Conservation (phyloP, 1,139 yeast species). For the Geotrichum restrictum region DNA sequence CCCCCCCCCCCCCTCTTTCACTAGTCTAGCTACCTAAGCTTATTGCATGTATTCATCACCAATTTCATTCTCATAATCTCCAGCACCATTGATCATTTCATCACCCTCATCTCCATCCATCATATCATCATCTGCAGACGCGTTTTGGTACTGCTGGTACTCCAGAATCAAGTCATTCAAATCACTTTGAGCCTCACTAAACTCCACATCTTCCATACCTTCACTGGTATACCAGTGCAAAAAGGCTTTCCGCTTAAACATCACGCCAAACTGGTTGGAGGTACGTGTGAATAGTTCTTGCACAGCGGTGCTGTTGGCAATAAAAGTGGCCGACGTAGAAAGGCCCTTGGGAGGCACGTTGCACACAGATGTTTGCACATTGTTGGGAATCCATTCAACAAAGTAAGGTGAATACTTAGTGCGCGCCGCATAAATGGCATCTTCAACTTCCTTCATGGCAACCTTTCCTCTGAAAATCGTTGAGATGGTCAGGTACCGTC, state of each 20-base stretch:
- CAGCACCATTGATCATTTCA: not conserved
- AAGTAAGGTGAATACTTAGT: slow-evolving; percentile 41
- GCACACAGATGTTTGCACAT: slow-evolving; percentile 45
- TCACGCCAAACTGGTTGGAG: slow-evolving; percentile 42
- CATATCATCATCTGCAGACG: slow-evolving; percentile 40
- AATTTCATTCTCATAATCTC: not conserved
- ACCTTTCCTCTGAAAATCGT: slow-evolving; percentile 47
- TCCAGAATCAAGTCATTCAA: slow-evolving; percentile 43
- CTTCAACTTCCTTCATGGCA: slow-evolving; percentile 46
- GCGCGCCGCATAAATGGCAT: slow-evolving; percentile 39
- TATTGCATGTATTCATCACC: slow-evolving; percentile 2
- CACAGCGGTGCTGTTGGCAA: slow-evolving; percentile 46
- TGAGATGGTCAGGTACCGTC: slow-evolving; percentile 45
- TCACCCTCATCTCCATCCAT: slow-evolving; percentile 31
- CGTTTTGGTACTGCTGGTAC: slow-evolving; percentile 46
- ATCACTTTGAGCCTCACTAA: slow-evolving; percentile 45
- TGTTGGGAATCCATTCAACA: slow-evolving; percentile 45
- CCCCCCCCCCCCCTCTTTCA: not conserved
- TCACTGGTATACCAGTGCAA: slow-evolving; percentile 48
- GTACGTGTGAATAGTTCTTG: slow-evolving; percentile 45
- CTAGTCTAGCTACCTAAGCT: not conserved
- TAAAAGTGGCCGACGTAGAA: slow-evolving; percentile 44
- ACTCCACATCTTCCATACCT: slow-evolving; percentile 48
- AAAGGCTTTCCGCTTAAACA: slow-evolving; percentile 47
- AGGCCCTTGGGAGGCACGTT: slow-evolving; percentile 44